Percentiles rank a stretch among this genome's conserved stretches.
Evolutionary conservation across 192 early-diverging fungal species (phyloP).

Genomic region (Linnemannia zychae): DNA sequence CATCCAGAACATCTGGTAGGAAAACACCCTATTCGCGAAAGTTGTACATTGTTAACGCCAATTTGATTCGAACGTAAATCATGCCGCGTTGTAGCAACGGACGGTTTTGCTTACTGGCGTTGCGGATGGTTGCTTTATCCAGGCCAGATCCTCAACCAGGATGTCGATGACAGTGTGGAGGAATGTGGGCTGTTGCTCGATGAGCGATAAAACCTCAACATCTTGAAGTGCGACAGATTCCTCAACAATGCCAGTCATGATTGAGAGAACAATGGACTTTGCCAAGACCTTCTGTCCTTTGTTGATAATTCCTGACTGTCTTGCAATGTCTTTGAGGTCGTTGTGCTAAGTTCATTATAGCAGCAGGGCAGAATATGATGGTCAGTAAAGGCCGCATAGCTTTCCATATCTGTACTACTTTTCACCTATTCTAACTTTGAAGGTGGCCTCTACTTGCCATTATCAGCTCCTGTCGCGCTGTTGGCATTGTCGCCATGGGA

Average conservation of each 20-base stretch:
- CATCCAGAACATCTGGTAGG: slow-evolving; percentile 35
- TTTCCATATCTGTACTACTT: neutral
- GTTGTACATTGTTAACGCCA: no score
- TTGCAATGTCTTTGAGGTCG: slow-evolving; percentile 34
- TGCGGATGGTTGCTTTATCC: slow-evolving; percentile 36
- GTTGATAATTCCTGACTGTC: slow-evolving; percentile 35
- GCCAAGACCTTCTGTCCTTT: slow-evolving; percentile 47
- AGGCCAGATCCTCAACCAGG: slow-evolving; percentile 37
- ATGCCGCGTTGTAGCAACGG: no score
- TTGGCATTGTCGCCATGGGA: slow-evolving; percentile 40
- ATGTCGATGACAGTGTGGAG: slow-evolving; percentile 15
- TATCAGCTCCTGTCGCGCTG: slow-evolving; percentile 44
- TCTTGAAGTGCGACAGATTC: slow-evolving; percentile 12
- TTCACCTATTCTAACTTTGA: neutral
- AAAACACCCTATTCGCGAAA: neutral
- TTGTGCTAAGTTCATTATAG: slow-evolving; percentile 22
- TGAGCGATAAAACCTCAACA: neutral
- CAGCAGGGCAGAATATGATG: neutral
- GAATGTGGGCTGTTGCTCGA: slow-evolving; percentile 28
- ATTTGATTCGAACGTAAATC: no score
- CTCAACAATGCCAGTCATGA: slow-evolving; percentile 8
- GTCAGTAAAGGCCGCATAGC: neutral
- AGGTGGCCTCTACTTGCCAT: slow-evolving; percentile 32
- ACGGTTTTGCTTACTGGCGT: slow-evolving; percentile 29
- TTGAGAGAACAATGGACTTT: slow-evolving; percentile 36